These are phyloP conservation scores for Phoenix roebelenii DNA, from an alignment of 176 grass and related monocot genomes.

Conservation along the genomic window DNA sequence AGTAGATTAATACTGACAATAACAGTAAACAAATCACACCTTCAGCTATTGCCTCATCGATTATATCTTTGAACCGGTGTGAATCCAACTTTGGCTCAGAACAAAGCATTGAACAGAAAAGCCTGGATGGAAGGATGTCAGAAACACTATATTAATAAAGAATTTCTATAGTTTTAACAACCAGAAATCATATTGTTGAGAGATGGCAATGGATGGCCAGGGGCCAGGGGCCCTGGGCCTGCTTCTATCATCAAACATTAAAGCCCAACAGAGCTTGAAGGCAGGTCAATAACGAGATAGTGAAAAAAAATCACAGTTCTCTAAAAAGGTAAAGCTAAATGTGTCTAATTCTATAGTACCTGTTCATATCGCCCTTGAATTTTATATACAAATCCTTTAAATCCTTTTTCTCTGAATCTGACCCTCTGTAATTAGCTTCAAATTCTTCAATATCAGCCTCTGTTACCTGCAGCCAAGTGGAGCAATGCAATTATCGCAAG, in stretches of 20 bases:
- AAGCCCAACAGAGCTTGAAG: too few species aligned
- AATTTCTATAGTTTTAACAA: too few species aligned
- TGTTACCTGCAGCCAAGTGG: constrained; percentile 37
- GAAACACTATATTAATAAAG: too few species aligned
- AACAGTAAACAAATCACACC: constrained; percentile 30
- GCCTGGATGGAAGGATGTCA: constrained; percentile 19
- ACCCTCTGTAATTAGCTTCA: constrained; percentile 89
- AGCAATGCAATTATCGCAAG: neutral
- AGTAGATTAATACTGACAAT: too few species aligned
- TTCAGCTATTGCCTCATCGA: constrained; percentile 87
- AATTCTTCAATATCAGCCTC: constrained; percentile 98
- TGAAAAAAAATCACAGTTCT: constrained; percentile 2
- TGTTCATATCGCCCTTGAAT: constrained; percentile 87
- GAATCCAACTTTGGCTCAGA: constrained; percentile 91
- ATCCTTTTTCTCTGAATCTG: constrained; percentile 88
- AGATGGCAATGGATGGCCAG: too few species aligned
- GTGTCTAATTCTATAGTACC: constrained; percentile 25
- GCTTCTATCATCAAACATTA: too few species aligned
- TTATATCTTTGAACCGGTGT: constrained; percentile 88
- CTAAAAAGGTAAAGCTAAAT: neutral
- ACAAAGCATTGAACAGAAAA: constrained; percentile 94
- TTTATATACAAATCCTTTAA: constrained; percentile 74
- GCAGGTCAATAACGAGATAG: too few species aligned
- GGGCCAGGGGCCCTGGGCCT: too few species aligned
- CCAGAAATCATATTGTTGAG: too few species aligned